phyloP scores from a whole-genome alignment of 2,329 filamentous ascomycete genomes.

The Pseudogymnoascus sp. region DNA sequence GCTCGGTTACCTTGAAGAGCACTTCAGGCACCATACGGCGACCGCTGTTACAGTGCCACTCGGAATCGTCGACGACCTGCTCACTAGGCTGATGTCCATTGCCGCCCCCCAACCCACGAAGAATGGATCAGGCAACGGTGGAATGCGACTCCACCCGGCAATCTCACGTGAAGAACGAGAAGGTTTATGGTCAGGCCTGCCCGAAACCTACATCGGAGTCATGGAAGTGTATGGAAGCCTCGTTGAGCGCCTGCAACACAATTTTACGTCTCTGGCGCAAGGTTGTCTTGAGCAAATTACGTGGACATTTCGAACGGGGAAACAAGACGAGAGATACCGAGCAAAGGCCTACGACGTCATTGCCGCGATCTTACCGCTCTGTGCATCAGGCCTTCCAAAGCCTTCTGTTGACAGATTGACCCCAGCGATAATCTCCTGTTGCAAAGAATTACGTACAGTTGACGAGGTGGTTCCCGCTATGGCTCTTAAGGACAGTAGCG shows the following conservation, averaged over 20 bases:
- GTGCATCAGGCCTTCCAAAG: slow-evolving; percentile 61
- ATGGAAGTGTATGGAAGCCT: slow-evolving; percentile 54
- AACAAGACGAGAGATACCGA: slow-evolving; percentile 48
- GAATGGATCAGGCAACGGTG: slow-evolving; percentile 16
- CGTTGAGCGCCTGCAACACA: slow-evolving; percentile 48
- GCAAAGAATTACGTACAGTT: slow-evolving; percentile 59
- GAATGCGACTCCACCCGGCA: slow-evolving; percentile 55
- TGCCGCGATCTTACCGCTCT: slow-evolving; percentile 47
- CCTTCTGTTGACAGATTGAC: slow-evolving; percentile 55
- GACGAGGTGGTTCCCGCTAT: slow-evolving; percentile 29
- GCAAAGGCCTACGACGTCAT: slow-evolving; percentile 53
- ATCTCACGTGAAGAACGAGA: slow-evolving; percentile 76
- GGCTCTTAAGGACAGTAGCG: slow-evolving; percentile 22
- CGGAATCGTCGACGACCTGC: slow-evolving; percentile 58
- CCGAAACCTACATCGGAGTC: slow-evolving; percentile 65
- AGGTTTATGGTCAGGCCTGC: slow-evolving; percentile 64
- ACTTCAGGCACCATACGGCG: slow-evolving; percentile 57
- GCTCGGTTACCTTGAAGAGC: slow-evolving; percentile 55
- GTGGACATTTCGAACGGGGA: slow-evolving; percentile 59
- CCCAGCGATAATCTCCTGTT: slow-evolving; percentile 58
- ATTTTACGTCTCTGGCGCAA: slow-evolving; percentile 51
- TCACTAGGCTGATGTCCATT: slow-evolving; percentile 63
- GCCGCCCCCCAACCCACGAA: slow-evolving; percentile 37
- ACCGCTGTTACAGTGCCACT: slow-evolving; percentile 59
- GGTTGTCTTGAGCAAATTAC: slow-evolving; percentile 63